Evolutionary conservation across 2,329 filamentous ascomycete species (phyloP).

Genomic region (Cladosporium sp.): DNA sequence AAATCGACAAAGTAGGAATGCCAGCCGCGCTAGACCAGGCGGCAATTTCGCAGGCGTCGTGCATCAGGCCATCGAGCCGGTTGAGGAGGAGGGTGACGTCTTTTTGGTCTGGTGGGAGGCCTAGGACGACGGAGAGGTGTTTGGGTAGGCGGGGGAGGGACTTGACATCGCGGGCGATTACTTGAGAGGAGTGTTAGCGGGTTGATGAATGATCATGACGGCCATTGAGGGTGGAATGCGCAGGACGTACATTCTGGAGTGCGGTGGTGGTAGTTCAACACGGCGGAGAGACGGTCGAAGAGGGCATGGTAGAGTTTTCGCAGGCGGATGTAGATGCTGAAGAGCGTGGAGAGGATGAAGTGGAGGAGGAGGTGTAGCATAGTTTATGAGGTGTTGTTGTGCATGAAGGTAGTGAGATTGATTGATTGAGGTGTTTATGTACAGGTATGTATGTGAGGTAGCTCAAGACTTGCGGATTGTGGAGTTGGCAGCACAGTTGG

Average conservation of each 20-base stretch:
- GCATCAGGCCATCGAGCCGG: constrained; percentile 69
- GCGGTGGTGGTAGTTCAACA: constrained; percentile 91
- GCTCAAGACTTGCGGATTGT: neutral
- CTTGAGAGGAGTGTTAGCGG: neutral
- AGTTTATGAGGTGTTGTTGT: neutral
- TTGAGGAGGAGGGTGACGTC: constrained; percentile 47
- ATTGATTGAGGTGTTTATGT: neutral
- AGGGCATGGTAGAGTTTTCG: constrained; percentile 76
- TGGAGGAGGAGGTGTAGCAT: constrained; percentile 43
- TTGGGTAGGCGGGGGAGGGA: constrained; percentile 68
- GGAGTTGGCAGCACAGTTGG: too few species aligned
- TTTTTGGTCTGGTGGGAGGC: constrained; percentile 64
- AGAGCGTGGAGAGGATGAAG: constrained; percentile 63
- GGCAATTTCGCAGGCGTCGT: constrained; percentile 84
- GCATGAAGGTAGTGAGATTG: neutral
- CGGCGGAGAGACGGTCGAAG: constrained; percentile 69
- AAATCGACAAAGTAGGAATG: constrained; percentile 81
- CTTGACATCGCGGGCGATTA: constrained; percentile 83
- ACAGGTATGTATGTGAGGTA: neutral
- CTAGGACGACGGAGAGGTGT: constrained; percentile 83
- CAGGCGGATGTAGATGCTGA: constrained; percentile 80
- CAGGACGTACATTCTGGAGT: constrained; percentile 63
- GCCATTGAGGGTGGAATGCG: too few species aligned
- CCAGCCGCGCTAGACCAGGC: constrained; percentile 91
- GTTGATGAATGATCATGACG: too few species aligned